Conservation (phyloP, 2,329 filamentous ascomycete genomes). For the Diplodia mutila region DNA sequence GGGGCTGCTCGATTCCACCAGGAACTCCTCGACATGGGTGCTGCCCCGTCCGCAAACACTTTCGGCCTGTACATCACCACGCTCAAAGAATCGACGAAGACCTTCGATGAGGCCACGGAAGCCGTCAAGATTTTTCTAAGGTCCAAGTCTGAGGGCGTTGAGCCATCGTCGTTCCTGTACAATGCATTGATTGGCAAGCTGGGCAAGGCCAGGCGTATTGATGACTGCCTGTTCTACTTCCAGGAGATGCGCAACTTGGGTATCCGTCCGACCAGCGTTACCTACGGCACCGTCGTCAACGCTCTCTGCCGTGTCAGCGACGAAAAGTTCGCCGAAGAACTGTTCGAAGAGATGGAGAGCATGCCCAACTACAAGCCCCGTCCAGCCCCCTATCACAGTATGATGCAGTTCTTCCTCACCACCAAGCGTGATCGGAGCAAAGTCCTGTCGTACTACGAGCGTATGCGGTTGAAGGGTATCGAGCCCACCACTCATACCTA, state of each 20-base stretch:
- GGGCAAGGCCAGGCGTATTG: conserved; percentile 94
- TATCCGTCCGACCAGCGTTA: conserved; percentile 95
- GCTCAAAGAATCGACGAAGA: conserved; percentile 94
- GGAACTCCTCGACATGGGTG: conserved; percentile 87
- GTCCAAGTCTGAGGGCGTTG: conserved; percentile 89
- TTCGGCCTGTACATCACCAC: conserved; percentile 99
- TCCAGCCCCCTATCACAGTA: conserved; percentile 95
- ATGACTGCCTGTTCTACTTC: conserved; percentile 98
- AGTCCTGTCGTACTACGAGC: conserved; percentile 91
- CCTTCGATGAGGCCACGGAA: conserved; percentile 95
- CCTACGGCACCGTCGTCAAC: conserved; percentile 97
- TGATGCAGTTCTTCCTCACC: conserved; percentile 99
- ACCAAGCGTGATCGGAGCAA: conserved; percentile 96
- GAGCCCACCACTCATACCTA: conserved; percentile 93
- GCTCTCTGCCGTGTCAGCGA: conserved; percentile 96
- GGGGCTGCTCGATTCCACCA: conserved; percentile 87
- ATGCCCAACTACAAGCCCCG: conserved; percentile 99
- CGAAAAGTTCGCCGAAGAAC: conserved; percentile 94
- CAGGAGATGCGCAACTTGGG: conserved; percentile 92
- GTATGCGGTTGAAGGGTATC: conserved; percentile 87
- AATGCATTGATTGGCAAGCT: conserved; percentile 98
- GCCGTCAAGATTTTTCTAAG: conserved; percentile 97
- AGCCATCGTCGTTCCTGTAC: conserved; percentile 96
- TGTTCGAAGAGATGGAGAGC: conserved; percentile 98
- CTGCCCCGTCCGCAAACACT: conserved; percentile 92